A percentile compares a stretch with the other conserved stretches of the same genome.
Evolutionary conservation across 73 alveolate species (phyloP).

Genomic region (Breviolum minutum): DNA sequence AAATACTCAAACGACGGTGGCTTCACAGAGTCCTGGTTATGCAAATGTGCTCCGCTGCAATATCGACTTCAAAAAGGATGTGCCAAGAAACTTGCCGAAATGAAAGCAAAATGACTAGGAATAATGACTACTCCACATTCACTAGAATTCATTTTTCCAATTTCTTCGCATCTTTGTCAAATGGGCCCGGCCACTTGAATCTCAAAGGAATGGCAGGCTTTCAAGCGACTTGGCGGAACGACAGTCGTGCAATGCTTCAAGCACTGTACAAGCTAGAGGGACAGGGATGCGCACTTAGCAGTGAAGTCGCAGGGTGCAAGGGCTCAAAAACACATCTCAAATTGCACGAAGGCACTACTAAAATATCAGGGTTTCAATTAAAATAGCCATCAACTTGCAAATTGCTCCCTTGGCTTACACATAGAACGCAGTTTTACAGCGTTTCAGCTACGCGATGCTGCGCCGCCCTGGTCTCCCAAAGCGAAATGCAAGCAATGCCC

Average conservation of each 20-base stretch:
- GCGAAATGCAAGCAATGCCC: constrained; percentile 21
- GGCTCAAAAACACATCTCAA: not conserved
- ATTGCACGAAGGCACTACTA: not conserved
- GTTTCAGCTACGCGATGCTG: constrained; percentile 6
- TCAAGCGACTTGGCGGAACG: constrained; percentile 30
- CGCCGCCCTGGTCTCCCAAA: constrained; percentile 42
- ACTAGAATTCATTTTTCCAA: not conserved
- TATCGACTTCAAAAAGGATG: constrained; percentile 28
- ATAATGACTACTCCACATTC: not conserved
- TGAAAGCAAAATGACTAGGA: not conserved
- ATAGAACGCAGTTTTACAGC: not conserved
- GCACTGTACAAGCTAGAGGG: constrained; percentile 29
- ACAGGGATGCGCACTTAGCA: constrained; percentile 24
- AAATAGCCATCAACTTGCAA: not conserved
- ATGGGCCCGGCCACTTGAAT: constrained; percentile 2
- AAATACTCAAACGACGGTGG: not conserved
- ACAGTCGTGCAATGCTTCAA: not conserved
- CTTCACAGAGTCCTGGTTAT: not conserved
- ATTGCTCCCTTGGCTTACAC: not conserved
- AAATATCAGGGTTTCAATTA: not conserved
- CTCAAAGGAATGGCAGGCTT: constrained; percentile 67
- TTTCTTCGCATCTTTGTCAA: not conserved
- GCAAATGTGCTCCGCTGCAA: not conserved
- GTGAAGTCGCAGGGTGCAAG: constrained; percentile 16
- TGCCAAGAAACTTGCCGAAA: constrained; percentile 35